Percentiles rank a stretch among this genome's conserved stretches.
Evolutionary conservation across 768 basidiomycete species (phyloP).

Genomic region (Coprinellus micaceus): DNA sequence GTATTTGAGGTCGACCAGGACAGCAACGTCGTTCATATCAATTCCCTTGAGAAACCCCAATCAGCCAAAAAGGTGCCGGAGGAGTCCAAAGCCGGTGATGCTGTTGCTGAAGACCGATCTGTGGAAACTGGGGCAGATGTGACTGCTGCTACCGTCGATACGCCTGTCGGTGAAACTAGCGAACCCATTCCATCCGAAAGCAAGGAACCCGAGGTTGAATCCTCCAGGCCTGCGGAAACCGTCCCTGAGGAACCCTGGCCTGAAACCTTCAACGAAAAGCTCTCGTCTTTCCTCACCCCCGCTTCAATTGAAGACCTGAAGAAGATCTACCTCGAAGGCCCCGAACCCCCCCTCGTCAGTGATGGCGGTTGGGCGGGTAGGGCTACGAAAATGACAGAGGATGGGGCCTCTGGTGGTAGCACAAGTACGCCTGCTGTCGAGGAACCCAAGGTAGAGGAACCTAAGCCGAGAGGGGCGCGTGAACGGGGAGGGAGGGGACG

Average conservation of each 20-base stretch:
- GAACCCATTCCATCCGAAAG: background rate
- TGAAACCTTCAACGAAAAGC: constrained; percentile 48
- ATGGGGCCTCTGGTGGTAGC: constrained; percentile 16
- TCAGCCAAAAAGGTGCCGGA: constrained; percentile 42
- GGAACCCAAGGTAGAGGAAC: constrained; percentile 1
- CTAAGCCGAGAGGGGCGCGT: constrained; percentile 21
- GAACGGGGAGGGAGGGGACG: constrained; percentile 32
- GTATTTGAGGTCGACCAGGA: constrained; percentile 89
- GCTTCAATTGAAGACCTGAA: constrained; percentile 61
- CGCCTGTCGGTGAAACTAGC: background rate
- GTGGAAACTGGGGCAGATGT: constrained; percentile 18
- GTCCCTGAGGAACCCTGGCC: constrained; percentile 53
- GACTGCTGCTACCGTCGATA: background rate
- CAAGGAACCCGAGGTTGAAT: constrained; percentile 9
- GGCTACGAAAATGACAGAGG: constrained; percentile 22
- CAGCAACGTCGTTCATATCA: constrained; percentile 75
- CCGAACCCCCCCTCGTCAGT: constrained; percentile 67
- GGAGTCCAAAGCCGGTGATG: constrained; percentile 6
- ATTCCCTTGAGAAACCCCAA: constrained; percentile 70
- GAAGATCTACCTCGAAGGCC: constrained; percentile 76
- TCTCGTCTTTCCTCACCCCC: constrained; percentile 63
- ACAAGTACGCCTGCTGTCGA: constrained; percentile 7
- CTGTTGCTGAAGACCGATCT: constrained; percentile 18
- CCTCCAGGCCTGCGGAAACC: constrained; percentile 18
- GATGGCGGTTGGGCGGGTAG: constrained; percentile 74